Evolutionary conservation across 192 early-diverging fungal genomes (phyloP), one percentile per base, ranked within the genome.

Genomic region (Obelidium mucronatum): DNA sequence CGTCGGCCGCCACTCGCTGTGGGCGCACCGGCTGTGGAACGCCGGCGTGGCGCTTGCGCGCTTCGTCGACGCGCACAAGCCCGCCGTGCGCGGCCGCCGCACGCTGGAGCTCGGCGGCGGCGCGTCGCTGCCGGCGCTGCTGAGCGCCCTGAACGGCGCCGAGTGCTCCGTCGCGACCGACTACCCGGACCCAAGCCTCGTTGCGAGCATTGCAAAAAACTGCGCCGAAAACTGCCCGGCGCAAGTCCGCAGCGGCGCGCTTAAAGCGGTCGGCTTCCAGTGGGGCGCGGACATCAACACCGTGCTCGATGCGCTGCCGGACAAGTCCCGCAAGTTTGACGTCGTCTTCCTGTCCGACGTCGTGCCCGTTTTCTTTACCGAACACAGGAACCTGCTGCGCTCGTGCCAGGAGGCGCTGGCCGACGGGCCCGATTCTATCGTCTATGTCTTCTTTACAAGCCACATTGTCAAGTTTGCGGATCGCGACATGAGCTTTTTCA

Each of bases 21-120:
- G 94, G 94, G 94, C 87, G 19, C 95, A 97, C 76, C 82, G 90
- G 52, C 86, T 97, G 34, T 97, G 96, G 96, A 97, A 97, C 69
- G 94, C 95, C 2, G 93, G 93, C 51, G 90, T 92, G 76, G 87
- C 87, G 36, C 88, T 96, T 85, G 89, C 94, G 35, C 84, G 89
- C 61, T 90, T 93, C 75, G 82, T 97, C 59, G 96, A 97, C 70
- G 65, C 82, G 39, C 82, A 91, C 67, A 90, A 90, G 40, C 79
- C 85, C 22, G 67, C 93, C 13, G 84, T 89, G 8, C 36, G 60
- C 1, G 80, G 80, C 53, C 95, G 93, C 69, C 33, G 77, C 6
- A 90, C 95, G 0, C 76, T 97, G 28, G 95, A 97, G 79, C 81
- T 97, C 11, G 94, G 95, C 0, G 93, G 93, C 3, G 95, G 92